These are phyloP conservation scores for Pseudisothecium myosuroides DNA, from an alignment of 225 moss, liverwort and hornwort species.

Conservation along the genomic window DNA sequence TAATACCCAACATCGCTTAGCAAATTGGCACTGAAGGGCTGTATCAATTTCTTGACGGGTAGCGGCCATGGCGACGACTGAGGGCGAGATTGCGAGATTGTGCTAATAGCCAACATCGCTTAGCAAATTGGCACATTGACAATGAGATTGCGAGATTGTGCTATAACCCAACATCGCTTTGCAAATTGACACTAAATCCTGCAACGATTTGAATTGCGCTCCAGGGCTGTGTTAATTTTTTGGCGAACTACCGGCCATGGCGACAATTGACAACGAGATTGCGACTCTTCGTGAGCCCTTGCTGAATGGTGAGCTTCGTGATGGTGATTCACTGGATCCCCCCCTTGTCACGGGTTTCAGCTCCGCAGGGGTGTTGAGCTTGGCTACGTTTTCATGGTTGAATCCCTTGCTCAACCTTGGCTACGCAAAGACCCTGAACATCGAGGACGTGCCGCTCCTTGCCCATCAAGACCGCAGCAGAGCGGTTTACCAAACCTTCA, in stretches of 20 bases:
- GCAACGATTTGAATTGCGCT: neutral
- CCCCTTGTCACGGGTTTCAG: neutral
- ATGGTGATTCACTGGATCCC: neutral
- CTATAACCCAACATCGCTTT: too few species aligned
- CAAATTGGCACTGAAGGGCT: neutral
- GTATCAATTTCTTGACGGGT: too few species aligned
- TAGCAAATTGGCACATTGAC: neutral
- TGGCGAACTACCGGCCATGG: neutral
- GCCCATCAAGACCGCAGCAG: conserved; percentile 1
- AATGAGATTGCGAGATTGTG: neutral
- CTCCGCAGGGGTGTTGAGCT: conserved; percentile 1
- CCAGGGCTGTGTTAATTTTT: neutral
- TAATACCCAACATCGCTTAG: neutral
- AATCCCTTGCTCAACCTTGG: conserved; percentile 13
- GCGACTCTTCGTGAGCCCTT: neutral
- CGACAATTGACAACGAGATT: neutral
- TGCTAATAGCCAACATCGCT: neutral
- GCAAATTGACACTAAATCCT: neutral
- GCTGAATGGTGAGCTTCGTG: neutral
- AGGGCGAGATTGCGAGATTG: neutral
- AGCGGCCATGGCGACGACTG: neutral
- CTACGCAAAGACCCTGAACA: neutral
- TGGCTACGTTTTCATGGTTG: conserved; percentile 15
- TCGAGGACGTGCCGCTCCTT: conserved; percentile 11
- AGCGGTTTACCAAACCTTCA: neutral